Percentiles rank a stretch among this genome's conserved stretches.
Evolutionary conservation across 345 rosid genomes (phyloP).

Genomic region (Lepidium didymum): DNA sequence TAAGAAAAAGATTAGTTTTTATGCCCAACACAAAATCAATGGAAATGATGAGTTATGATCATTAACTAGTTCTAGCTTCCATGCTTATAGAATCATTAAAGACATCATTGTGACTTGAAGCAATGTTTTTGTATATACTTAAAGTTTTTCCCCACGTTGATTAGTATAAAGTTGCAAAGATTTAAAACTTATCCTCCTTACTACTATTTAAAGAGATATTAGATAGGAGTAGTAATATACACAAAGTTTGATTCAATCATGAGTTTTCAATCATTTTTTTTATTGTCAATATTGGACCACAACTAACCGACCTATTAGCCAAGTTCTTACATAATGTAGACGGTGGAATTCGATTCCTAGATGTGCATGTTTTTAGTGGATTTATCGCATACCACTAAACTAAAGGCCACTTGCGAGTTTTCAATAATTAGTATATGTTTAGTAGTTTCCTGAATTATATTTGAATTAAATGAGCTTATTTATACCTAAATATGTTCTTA

Average conservation of each 20-base stretch:
- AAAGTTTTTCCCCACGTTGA: not conserved
- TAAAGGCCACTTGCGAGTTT: too few relatives aligned
- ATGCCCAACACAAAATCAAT: not conserved
- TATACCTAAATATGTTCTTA: not conserved
- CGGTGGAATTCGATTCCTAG: too few relatives aligned
- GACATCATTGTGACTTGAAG: conserved; percentile 11
- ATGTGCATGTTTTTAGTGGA: too few relatives aligned
- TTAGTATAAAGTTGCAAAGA: not conserved
- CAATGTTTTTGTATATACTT: conserved; percentile 1
- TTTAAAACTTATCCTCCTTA: not conserved
- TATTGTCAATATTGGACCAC: too few relatives aligned
- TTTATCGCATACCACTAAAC: too few relatives aligned
- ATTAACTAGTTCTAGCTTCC: not conserved
- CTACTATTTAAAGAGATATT: not conserved
- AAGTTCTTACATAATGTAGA: too few relatives aligned
- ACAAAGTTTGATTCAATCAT: not conserved
- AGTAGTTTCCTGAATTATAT: not conserved
- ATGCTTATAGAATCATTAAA: not conserved
- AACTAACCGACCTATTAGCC: too few relatives aligned
- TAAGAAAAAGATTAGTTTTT: not conserved
- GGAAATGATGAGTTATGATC: not conserved
- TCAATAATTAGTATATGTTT: not conserved
- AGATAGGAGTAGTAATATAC: not conserved
- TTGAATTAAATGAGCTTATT: not conserved
- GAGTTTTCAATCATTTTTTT: too few relatives aligned